Percentiles rank a stretch among this genome's conserved stretches.
Evolutionary conservation across 2,329 filamentous ascomycete species (phyloP).

Genomic region (Akanthomyces muscarius): DNA sequence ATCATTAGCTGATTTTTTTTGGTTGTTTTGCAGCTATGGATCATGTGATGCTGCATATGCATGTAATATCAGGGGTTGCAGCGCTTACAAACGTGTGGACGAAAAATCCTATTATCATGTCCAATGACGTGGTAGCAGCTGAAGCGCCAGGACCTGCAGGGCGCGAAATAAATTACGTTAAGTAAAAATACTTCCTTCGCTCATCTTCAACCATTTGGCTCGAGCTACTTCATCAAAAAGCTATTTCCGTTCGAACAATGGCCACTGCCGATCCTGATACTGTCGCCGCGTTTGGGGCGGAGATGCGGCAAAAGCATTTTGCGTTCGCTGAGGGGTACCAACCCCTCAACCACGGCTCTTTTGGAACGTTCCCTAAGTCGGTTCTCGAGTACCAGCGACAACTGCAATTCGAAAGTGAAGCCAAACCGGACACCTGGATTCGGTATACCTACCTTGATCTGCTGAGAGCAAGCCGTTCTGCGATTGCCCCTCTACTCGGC

Average conservation of each 20-base stretch:
- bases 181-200: too few species aligned
- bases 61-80: too few species aligned
- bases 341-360: constrained; percentile 52
- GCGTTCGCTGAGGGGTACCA: constrained; percentile 30
- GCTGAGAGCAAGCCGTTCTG: constrained; percentile 54
- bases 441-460: constrained; percentile 53
- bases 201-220: too few species aligned
- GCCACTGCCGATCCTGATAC: background rate
- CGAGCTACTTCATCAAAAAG: too few species aligned
- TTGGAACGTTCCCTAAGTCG: constrained; percentile 58
- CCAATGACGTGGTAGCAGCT: too few species aligned
- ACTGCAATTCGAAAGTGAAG: constrained; percentile 55
- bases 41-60: background rate
- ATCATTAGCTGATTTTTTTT: too few species aligned
- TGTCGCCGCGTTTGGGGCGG: constrained; percentile 22
- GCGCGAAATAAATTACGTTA: too few species aligned
- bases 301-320: constrained; percentile 31
- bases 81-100: too few species aligned
- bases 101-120: too few species aligned
- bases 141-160: too few species aligned
- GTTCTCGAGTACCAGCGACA: constrained; percentile 51
- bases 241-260: background rate
- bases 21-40: background rate
- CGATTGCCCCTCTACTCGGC: constrained; percentile 57
- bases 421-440: constrained; percentile 62